Conservation (phyloP, 352 stramenopile species). For the Phytophthora boehmeriae region DNA sequence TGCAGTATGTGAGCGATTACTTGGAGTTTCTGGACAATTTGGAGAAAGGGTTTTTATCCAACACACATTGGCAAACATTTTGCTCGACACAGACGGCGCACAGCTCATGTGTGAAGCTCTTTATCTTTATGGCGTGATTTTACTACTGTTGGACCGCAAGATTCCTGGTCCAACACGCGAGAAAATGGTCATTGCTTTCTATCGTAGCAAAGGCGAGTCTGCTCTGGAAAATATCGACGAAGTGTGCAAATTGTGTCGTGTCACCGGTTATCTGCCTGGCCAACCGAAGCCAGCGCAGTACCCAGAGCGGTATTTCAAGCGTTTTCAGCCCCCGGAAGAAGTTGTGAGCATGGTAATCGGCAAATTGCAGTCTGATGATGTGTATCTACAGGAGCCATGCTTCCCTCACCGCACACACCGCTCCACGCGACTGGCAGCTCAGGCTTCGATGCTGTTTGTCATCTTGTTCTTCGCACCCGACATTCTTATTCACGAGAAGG, state of each 20-base stretch:
- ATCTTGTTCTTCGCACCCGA: conserved; percentile 95
- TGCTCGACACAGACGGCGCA: conserved; percentile 93
- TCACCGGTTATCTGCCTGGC: conserved; percentile 88
- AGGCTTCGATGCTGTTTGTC: conserved; percentile 96
- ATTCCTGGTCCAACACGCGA: conserved; percentile 90
- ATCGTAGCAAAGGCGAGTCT: conserved; percentile 88
- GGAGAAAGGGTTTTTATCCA: conserved; percentile 94
- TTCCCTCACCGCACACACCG: conserved; percentile 94
- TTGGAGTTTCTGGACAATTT: conserved; percentile 93
- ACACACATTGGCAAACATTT: conserved; percentile 93
- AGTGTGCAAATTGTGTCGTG: conserved; percentile 90
- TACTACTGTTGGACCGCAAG: conserved; percentile 93
- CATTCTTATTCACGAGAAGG: conserved; percentile 91
- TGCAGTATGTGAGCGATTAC: conserved; percentile 92
- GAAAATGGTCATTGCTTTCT: conserved; percentile 92
- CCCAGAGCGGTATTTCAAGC: conserved; percentile 89
- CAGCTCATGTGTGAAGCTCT: conserved; percentile 95
- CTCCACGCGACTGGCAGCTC: conserved; percentile 88
- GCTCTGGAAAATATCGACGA: conserved; percentile 91
- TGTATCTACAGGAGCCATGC: conserved; percentile 92
- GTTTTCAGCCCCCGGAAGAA: conserved; percentile 85
- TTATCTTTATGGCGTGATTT: conserved; percentile 95
- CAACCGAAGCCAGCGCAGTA: conserved; percentile 88
- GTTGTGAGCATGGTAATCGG: conserved; percentile 94
- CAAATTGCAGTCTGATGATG: conserved; percentile 94